Base-by-base conservation (phyloP, 805 yeast species). In the Saccharomycopsis sp. region DNA sequence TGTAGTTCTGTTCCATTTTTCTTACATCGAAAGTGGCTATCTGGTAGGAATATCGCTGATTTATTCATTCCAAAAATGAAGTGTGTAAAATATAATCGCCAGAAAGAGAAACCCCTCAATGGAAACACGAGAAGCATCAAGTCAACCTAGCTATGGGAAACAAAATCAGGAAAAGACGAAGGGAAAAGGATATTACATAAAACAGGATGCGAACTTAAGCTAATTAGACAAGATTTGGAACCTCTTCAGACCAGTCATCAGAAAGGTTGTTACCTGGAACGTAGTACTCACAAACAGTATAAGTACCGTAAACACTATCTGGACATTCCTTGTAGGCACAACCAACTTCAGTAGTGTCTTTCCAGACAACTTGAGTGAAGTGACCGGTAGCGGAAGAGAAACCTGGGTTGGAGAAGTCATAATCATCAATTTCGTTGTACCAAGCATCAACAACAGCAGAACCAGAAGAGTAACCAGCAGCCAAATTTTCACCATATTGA, bases 341-440 rank as follows among this genome's bases (percentile, higher is more conserved):
- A 53, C 94, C 95, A 18, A 87, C 70, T 63, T 79, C 71, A 7
- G 80, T 71, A 47, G 87, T 73, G 5, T 76, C 65, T 61, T 79
- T 79, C 95, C 95, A 87, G 24, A 87, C 79, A 37, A 86, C 66
- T 71, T 87, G 92, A 15, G 92, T 86, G 74, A 87, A 87, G 68
- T 87, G 95, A 57, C 89, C 89, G 16, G 82, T 79, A 16, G 76
- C 75, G 57, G 71, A 75, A 57, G 76, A 76, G 63, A 71, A 75
- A 57, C 81, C 84, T 29, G 84, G 81, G 54, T 78, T 70, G 52
- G 70, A 66, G 72, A 70, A 86, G 70, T 80, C 72, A 71, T 85
- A 87, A 55, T 68, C 60, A 9, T 65, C 57, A 63, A 84, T 85
- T 73, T 87, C 92, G 59, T 74, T 70, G 24, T 87, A 87, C 94